A percentile compares a stretch with the other conserved stretches of the same genome.
phyloP scores from a whole-genome alignment of 345 rosid species.

The Eucalyptus brandiana region DNA sequence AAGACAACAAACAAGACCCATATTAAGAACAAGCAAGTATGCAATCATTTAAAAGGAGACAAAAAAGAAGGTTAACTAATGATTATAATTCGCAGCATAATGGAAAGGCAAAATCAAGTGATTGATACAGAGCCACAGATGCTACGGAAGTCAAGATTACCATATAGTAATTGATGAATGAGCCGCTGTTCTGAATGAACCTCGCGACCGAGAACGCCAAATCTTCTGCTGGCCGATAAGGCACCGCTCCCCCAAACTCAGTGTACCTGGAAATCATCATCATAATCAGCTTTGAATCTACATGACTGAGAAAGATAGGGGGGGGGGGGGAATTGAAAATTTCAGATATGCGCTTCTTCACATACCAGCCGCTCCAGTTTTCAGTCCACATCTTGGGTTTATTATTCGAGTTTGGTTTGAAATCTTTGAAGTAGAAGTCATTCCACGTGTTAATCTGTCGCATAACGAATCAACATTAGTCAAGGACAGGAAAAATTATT shows the following conservation, averaged over 20 bases:
- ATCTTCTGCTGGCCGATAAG: slow-evolving; percentile 31
- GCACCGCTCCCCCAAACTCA: slow-evolving; percentile 29
- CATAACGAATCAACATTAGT: background rate
- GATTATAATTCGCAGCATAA: background rate
- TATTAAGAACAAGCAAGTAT: background rate
- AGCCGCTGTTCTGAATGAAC: slow-evolving; percentile 31
- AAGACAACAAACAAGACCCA: background rate
- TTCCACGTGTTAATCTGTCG: slow-evolving; percentile 72
- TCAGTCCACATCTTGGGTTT: slow-evolving; percentile 95
- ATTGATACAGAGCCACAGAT: background rate
- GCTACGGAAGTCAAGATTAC: background rate
- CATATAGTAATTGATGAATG: slow-evolving; percentile 37
- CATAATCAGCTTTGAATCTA: background rate
- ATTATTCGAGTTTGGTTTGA: slow-evolving; percentile 44
- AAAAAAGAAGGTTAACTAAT: background rate
- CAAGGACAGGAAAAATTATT: background rate
- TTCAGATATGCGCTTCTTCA: background rate
- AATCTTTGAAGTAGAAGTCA: slow-evolving; percentile 69
- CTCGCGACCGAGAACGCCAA: slow-evolving; percentile 32
- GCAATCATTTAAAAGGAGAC: background rate
- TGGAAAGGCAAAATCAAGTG: no score
- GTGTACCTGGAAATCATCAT: slow-evolving; percentile 3
- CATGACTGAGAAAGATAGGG: background rate
- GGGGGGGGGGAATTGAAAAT: background rate
- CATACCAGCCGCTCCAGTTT: slow-evolving; percentile 72